Conservation (phyloP, 257 asterid genomes). For the Nyctanthes arbortristis region DNA sequence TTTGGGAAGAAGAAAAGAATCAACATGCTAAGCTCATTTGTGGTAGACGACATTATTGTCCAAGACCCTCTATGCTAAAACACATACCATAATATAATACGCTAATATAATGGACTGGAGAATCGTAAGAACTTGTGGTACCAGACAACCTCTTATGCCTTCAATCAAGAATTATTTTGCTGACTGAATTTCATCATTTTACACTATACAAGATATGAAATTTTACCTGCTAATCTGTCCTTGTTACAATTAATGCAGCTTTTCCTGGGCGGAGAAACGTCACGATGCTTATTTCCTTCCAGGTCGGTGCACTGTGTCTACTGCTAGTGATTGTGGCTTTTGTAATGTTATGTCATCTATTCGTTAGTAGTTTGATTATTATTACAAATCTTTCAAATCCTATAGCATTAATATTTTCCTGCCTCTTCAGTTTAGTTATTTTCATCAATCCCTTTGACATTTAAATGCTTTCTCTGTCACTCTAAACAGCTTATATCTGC, state of each 20-base stretch:
- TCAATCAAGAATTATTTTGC: neutral
- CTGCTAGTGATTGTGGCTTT: neutral
- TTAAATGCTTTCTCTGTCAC: too few relatives aligned
- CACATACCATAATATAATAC: too few relatives aligned
- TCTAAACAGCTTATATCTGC: too few relatives aligned
- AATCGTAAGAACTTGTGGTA: neutral
- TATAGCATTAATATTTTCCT: neutral
- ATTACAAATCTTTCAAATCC: neutral
- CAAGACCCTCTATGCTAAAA: neutral
- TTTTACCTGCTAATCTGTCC: slow-evolving; percentile 11
- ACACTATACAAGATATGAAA: neutral
- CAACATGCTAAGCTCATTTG: neutral
- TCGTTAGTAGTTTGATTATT: neutral
- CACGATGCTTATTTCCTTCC: slow-evolving; percentile 49
- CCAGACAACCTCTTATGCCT: neutral
- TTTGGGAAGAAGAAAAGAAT: neutral
- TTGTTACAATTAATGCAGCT: slow-evolving; percentile 41
- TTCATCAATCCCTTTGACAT: too few relatives aligned
- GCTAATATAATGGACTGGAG: neutral
- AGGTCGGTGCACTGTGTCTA: neutral
- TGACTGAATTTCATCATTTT: neutral
- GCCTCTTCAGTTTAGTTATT: neutral
- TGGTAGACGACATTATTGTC: neutral
- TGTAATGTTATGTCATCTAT: neutral
- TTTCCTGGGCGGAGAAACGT: slow-evolving; percentile 78